A percentile compares a stretch with the other conserved stretches of the same genome.
Conservation (phyloP, 352 stramenopile species). For the Elongisporangium undulatum region DNA sequence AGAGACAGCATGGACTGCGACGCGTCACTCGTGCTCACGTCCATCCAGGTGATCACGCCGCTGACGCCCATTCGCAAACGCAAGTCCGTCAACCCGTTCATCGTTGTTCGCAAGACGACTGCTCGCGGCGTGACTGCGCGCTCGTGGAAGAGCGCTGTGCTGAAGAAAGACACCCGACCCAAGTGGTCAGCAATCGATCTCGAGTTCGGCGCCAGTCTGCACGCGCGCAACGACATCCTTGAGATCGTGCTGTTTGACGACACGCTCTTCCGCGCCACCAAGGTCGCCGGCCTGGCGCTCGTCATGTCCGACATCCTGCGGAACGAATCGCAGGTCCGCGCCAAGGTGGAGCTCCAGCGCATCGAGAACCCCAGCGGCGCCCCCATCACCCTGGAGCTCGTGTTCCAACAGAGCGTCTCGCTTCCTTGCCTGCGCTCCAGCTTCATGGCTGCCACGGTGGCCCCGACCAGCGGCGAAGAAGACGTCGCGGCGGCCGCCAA, state of each 20-base stretch:
- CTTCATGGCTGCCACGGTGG: constrained; percentile 8
- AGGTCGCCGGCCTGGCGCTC: constrained; percentile 43
- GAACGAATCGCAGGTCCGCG: constrained; percentile 29
- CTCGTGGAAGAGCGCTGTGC: constrained; percentile 37
- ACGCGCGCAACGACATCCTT: constrained; percentile 27
- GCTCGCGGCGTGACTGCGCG: neutral
- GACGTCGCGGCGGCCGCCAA: neutral
- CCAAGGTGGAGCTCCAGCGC: constrained; percentile 45
- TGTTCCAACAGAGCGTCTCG: constrained; percentile 12
- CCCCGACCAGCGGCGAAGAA: constrained; percentile 14
- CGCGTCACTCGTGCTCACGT: constrained; percentile 27
- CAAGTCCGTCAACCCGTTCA: constrained; percentile 54
- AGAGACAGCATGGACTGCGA: constrained; percentile 14
- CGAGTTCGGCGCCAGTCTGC: constrained; percentile 1
- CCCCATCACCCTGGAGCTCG: constrained; percentile 23
- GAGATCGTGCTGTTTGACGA: constrained; percentile 72
- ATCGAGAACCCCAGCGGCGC: constrained; percentile 12
- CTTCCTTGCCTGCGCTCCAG: neutral
- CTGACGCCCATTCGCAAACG: constrained; percentile 46
- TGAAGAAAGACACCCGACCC: constrained; percentile 1
- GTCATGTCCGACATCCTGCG: constrained; percentile 36
- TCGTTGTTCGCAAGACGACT: constrained; percentile 27
- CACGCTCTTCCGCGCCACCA: constrained; percentile 51
- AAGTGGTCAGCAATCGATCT: neutral
- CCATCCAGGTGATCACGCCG: constrained; percentile 8